Conservation (phyloP, 805 yeast genomes). For the Blastobotrys chiropterorum region DNA sequence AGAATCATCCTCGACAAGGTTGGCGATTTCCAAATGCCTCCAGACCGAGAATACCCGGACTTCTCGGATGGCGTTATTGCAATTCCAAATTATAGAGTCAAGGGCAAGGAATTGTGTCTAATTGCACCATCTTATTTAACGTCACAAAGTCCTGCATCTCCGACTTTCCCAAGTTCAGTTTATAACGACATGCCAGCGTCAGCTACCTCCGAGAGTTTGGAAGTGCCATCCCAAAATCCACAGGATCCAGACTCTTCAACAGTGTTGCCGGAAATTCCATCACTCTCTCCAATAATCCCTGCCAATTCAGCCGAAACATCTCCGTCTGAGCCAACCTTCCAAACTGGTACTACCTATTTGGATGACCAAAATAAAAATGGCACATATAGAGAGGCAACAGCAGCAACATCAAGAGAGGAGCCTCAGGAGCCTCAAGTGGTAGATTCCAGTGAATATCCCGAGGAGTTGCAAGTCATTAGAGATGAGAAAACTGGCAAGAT, state of each 20-base stretch:
- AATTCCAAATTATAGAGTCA: conserved; percentile 6
- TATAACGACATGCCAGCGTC: neutral
- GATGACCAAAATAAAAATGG: neutral
- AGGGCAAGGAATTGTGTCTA: neutral
- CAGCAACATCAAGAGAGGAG: neutral
- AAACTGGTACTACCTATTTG: neutral
- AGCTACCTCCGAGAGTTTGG: neutral
- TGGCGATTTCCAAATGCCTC: conserved; percentile 29
- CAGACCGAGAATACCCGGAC: conserved; percentile 25
- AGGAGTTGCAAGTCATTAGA: conserved; percentile 6
- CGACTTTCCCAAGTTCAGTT: neutral
- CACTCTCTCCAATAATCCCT: conserved; percentile 9
- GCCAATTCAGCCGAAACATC: conserved; percentile 1
- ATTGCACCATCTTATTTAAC: conserved; percentile 2
- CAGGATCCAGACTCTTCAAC: neutral
- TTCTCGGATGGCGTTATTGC: conserved; percentile 22
- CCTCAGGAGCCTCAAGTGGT: neutral
- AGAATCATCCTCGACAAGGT: conserved; percentile 21
- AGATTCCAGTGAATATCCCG: conserved; percentile 3
- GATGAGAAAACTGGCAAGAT: conserved; percentile 23
- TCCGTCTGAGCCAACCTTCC: conserved; percentile 1
- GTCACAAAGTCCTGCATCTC: neutral
- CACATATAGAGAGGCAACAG: too few relatives aligned
- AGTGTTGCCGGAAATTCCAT: conserved; percentile 8
- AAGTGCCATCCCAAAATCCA: neutral